These are phyloP conservation scores for Metschnikowia colocasiae DNA, from an alignment of 805 yeast species.

Conservation along the genomic window DNA sequence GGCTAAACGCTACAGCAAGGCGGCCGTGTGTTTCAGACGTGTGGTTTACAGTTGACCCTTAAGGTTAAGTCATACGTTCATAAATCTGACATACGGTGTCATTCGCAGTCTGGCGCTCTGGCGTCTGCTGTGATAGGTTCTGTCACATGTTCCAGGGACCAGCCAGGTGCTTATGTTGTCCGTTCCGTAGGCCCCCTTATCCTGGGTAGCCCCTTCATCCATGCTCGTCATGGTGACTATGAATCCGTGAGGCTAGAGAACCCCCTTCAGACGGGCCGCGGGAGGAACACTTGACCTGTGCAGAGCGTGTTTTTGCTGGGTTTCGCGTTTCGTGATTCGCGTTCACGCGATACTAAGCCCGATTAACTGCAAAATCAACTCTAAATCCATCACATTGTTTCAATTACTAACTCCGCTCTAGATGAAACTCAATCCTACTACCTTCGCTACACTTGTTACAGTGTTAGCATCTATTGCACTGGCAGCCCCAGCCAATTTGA, in stretches of 20 bases:
- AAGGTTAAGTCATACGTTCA: too few relatives aligned
- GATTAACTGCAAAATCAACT: neutral
- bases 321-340: slow-evolving; percentile 4
- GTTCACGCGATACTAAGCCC: neutral
- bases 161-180: too few relatives aligned
- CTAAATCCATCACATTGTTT: neutral
- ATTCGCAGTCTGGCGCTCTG: too few relatives aligned
- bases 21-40: too few relatives aligned
- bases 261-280: neutral
- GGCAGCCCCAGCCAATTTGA: slow-evolving; percentile 18
- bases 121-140: too few relatives aligned
- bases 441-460: slow-evolving; percentile 12
- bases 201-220: neutral
- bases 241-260: too few relatives aligned
- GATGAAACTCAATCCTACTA: slow-evolving; percentile 14
- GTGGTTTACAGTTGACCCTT: too few relatives aligned
- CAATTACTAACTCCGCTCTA: slow-evolving; percentile 9
- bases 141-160: too few relatives aligned
- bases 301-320: neutral
- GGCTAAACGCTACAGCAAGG: too few relatives aligned
- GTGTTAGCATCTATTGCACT: slow-evolving; percentile 12
- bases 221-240: neutral
- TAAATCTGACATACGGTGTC: too few relatives aligned
- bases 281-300: neutral
- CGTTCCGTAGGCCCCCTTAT: too few relatives aligned